Base-by-base conservation (phyloP, 208 protist genomes). In the Leishmania aethiopica region DNA sequence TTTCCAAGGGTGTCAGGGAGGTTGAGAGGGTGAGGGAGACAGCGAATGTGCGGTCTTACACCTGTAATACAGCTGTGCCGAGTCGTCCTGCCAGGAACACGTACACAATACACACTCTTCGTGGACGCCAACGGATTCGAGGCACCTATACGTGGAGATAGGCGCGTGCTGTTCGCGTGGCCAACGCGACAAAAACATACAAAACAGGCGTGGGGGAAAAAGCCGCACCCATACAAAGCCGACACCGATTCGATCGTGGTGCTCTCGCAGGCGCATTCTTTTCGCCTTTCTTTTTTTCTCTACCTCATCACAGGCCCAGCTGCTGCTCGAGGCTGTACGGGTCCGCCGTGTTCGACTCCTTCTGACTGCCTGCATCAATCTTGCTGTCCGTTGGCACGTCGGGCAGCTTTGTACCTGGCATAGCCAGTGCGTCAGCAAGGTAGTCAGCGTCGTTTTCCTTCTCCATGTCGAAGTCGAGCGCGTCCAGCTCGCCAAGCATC, bases 401-500 rank as follows among this genome's bases (percentile, higher is more conserved):
- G 2, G 94, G 88, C 69, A 96, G 77, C 80, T 90, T 92, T 35
- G 86, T 67, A 1, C 83, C 86, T 0, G 95, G 94, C 86, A 89
- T 90, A 57, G 93, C 90, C n/a, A 97, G 86, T 13, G 96, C 93
- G 47, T 94, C 93, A 42, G 90, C 84, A 4, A 98, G 86, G 83
- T 98, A 98, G 79, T 91, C 91, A 0, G 92, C 82, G 62, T 98
- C 95, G 66, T 87, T 83, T 66, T 92, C 89, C 60, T 92, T 92
- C 71, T 93, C 91, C 87, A 91, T 92, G 79, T 98, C 91, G 75
- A 94, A 94, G 81, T 93, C 94, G 70, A 98, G 88, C 13, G 90
- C 94, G 67, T 97, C 93, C 51, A 98, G 84, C 84, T 98, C 96
- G 19, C 86, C 95, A 15, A 97, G 82, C 83, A 98, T 88, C 77